phyloP scores from a whole-genome alignment of 164 flowering plant genomes.

The Nelumbo lutea region DNA sequence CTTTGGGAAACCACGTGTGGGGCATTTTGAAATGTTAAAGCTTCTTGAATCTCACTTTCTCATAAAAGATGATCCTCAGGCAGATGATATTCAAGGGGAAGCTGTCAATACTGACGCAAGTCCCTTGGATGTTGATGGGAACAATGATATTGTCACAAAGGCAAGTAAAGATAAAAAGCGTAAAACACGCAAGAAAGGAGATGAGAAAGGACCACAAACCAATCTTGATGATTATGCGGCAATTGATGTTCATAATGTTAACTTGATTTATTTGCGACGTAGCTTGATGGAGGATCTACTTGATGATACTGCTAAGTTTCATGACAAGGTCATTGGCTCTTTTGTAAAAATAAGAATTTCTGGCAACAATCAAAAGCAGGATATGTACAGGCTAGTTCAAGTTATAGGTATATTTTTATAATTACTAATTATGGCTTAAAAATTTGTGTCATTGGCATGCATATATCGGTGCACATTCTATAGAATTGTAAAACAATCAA shows the following conservation, averaged over 20 bases:
- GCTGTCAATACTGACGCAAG: conserved; percentile 55
- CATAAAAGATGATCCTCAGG: conserved; percentile 50
- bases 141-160: conserved; percentile 34
- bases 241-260: conserved; percentile 82
- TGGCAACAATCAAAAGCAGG: conserved; percentile 80
- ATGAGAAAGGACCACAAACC: conserved; percentile 46
- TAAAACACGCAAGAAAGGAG: conserved; percentile 58
- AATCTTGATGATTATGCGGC: conserved; percentile 93
- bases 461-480: background rate
- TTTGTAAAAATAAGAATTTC: conserved; percentile 89
- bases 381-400: conserved; percentile 92
- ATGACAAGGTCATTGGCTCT: conserved; percentile 70
- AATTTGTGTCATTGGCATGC: no score
- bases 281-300: conserved; percentile 75
- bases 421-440: background rate
- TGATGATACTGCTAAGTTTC: conserved; percentile 63
- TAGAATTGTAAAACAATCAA: conserved; percentile 1
- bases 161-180: conserved; percentile 51
- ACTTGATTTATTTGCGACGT: conserved; percentile 72
- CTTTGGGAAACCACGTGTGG: conserved; percentile 83
- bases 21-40: conserved; percentile 97
- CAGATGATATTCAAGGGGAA: conserved; percentile 59
- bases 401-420: conserved; percentile 60
- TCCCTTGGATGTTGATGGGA: conserved; percentile 54
- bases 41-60: conserved; percentile 88